Evolutionary conservation across 2,329 filamentous ascomycete genomes (phyloP), one percentile per base, ranked within the genome.

Genomic region (Capronia epimyces): DNA sequence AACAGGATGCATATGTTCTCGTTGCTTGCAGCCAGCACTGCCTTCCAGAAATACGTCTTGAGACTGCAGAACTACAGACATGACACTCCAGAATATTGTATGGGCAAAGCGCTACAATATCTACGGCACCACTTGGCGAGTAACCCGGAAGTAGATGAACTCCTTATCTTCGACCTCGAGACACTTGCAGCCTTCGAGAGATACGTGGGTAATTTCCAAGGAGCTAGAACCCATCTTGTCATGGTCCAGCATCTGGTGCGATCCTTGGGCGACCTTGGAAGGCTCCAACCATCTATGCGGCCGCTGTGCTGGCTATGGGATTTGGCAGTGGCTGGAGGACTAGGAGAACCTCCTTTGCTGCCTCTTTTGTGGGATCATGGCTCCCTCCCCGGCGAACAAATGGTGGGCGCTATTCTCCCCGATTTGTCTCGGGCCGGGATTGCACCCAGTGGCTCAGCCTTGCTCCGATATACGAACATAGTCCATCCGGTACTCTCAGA

Each of bases 1-100:
- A 49, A 53, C 31, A 13, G 50, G 16, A 56, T 56, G 54, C 54
- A 56, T 25, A 56, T 56, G 54, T 56, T 49, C 18, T 50, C 47
- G 5, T n/a, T 56, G n/a, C 48, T 56, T n/a, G 50, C 54, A 13
- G 50, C 54, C 3, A 56, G 54, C 21, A 45, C 37, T 3, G 50
- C 50, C 4, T 51, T 43, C 25, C 15, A 46, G 13, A 56, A 53
- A 37, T 53, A 41, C 34, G 37, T 56, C n/a, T 13, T 53, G 18
- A 27, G 34, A 15, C 43, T 48, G 2, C 54, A 43, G 18, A 41
- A 49, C 3, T 50, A 53, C 27, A 36, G 47, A 25, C 42, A 46
- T n/a, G 54, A 52, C 32, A 20, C 42, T 1, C 50, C 54, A 4
- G 54, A 56, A 51, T 56, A 51, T 16, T 56, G 54, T 40, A 56